Conservation (phyloP, 2,329 filamentous ascomycete species). For the Colletotrichum eleusines region DNA sequence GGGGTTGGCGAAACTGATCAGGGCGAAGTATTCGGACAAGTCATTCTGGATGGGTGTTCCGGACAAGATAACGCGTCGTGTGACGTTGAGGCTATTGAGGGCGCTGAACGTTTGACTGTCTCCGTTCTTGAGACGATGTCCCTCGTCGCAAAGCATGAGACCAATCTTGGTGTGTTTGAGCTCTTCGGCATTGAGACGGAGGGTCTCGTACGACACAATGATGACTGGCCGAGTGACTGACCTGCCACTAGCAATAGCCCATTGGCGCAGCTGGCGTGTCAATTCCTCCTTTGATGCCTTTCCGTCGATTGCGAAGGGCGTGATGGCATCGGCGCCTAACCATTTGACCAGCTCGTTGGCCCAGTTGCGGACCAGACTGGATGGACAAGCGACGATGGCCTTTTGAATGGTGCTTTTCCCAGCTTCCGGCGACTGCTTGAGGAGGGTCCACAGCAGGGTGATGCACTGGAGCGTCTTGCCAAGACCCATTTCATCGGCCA, state of each 20-base stretch:
- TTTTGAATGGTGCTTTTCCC: slow-evolving; percentile 95
- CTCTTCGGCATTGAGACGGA: slow-evolving; percentile 90
- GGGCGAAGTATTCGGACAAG: slow-evolving; percentile 95
- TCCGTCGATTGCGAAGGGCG: slow-evolving; percentile 94
- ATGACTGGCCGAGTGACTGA: slow-evolving; percentile 91
- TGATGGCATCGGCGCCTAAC: slow-evolving; percentile 91
- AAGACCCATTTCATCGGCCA: slow-evolving; percentile 99
- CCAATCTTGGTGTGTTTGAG: slow-evolving; percentile 92
- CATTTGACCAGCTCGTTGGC: slow-evolving; percentile 97
- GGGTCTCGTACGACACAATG: slow-evolving; percentile 97
- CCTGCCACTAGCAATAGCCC: slow-evolving; percentile 92
- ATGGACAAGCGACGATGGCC: slow-evolving; percentile 95
- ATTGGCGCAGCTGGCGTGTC: slow-evolving; percentile 89
- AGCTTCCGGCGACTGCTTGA: slow-evolving; percentile 96
- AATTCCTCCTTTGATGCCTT: slow-evolving; percentile 96
- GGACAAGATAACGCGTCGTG: slow-evolving; percentile 91
- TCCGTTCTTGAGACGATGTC: slow-evolving; percentile 95
- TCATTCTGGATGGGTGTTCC: slow-evolving; percentile 99
- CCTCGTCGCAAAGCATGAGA: slow-evolving; percentile 94
- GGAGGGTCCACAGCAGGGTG: slow-evolving; percentile 92
- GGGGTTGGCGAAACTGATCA: slow-evolving; percentile 97
- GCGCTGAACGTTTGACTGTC: slow-evolving; percentile 96
- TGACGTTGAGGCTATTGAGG: slow-evolving; percentile 90
- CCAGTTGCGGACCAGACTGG: slow-evolving; percentile 97
- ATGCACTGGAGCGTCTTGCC: slow-evolving; percentile 99